Evolutionary conservation across 129 eudicot genomes (phyloP), one percentile per base, ranked within the genome.

Genomic region (Mikania micrantha): DNA sequence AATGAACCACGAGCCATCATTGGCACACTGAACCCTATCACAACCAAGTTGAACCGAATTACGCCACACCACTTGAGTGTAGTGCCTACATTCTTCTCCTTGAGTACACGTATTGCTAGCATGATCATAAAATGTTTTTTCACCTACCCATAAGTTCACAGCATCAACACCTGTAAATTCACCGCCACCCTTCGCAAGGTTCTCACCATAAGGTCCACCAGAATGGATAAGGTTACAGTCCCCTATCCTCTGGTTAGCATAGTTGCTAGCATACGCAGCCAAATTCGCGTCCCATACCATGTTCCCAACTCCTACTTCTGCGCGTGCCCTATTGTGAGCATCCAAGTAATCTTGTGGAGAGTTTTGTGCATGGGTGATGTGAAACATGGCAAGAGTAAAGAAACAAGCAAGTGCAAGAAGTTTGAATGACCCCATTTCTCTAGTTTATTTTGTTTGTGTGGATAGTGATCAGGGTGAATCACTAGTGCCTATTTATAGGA

Each of bases 21-120:
- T 48, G 12, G 25, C 22, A 8, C 54, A 48, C 54, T 12, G 25
- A 48, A 48, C 54, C 54, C 54, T 48, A 48, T 71, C 87, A 21
- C 90, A 85, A 7, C 90, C 90, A 1, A 85, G 35, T 0, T 52
- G 73, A 5, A 44, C 48, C 5, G 87, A 75, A 47, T 76, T 41
- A 0, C 74, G 65, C 84, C 86, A 78, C 27, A 85, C 84, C 9
- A 85, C 84, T 50, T 78, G 84, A 7, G 84, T 82, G 35, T 85
- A 85, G 12, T 85, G 87, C 32, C 75, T 59, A 48, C 91, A 85
- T 13, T 16, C 28, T 44, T 68, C 1, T 2, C 78, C 80, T 0
- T 7, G 1, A 0, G 62, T 52, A 58, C 91, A 85, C 3, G 81
- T 22, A 36, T 79, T 85, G 1, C 85, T 11, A 1, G 5, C 4